Percentiles rank a stretch among this genome's conserved stretches.
These are phyloP conservation scores for Quercus tomentella DNA, from an alignment of 331 rosid genomes.

Conservation along the genomic window DNA sequence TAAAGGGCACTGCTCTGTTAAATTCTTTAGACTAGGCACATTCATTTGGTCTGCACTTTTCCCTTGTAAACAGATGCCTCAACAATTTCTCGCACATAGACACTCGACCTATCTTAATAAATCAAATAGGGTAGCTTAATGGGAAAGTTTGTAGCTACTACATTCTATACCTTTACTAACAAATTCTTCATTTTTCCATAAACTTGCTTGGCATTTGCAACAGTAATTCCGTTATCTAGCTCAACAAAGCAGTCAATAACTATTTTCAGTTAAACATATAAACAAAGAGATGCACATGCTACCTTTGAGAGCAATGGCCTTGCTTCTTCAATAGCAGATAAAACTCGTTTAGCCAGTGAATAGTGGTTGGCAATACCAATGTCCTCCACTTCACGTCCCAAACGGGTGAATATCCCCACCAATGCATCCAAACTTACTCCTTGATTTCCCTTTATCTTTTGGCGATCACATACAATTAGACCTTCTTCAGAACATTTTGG, in stretches of 20 bases:
- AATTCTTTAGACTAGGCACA: background rate
- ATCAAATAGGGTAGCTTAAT: background rate
- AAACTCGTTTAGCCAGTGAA: constrained; percentile 66
- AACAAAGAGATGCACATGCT: constrained; percentile 40
- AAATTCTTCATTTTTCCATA: too few species aligned
- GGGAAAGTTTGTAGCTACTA: too few species aligned
- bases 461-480: constrained; percentile 67
- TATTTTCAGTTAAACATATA: constrained; percentile 16
- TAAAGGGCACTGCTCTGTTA: background rate
- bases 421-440: constrained; percentile 90
- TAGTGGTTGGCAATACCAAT: constrained; percentile 70
- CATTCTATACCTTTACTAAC: too few species aligned
- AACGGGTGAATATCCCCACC: constrained; percentile 86
- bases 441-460: constrained; percentile 68
- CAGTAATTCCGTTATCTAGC: background rate
- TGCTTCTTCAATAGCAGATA: constrained; percentile 74
- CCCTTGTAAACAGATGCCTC: background rate
- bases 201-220: background rate
- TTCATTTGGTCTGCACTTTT: background rate
- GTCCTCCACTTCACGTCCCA: constrained; percentile 85
- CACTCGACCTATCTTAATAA: background rate
- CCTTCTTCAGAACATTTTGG: constrained; percentile 72
- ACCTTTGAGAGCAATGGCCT: constrained; percentile 82
- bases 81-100: background rate
- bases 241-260: constrained; percentile 9